Evolutionary conservation across 805 yeast genomes (phyloP).

Genomic region (Maudiozyma saulgeensis): DNA sequence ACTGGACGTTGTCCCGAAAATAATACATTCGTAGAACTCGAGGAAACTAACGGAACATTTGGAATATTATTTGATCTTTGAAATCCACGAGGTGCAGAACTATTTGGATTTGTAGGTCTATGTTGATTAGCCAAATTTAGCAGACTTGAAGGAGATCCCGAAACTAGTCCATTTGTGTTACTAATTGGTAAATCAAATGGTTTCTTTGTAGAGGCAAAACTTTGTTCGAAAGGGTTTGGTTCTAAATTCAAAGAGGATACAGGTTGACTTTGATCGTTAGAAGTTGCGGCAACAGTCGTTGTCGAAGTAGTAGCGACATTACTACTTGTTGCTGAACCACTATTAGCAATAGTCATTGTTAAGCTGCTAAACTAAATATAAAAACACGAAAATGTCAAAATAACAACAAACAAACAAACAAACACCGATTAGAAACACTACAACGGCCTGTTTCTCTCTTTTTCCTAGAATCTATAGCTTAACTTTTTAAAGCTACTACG

Average conservation of each 20-base stretch:
- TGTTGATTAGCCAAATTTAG: not conserved
- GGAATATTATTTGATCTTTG: not conserved
- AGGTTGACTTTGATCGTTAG: not conserved
- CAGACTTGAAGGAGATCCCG: not conserved
- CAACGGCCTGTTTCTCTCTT: no score
- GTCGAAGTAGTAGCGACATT: not conserved
- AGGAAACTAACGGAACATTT: not conserved
- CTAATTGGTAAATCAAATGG: not conserved
- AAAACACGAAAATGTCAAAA: no score
- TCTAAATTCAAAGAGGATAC: constrained; percentile 59
- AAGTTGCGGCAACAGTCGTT: not conserved
- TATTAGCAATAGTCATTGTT: not conserved
- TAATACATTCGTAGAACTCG: not conserved
- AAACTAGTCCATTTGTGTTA: not conserved
- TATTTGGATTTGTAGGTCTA: not conserved
- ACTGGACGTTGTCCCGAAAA: constrained; percentile 10
- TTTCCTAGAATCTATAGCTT: no score
- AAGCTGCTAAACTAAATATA: no score
- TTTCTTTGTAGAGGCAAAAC: constrained; percentile 58
- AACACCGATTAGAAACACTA: no score
- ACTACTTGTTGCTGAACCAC: not conserved
- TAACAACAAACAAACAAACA: no score
- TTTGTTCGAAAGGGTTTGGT: constrained; percentile 91
- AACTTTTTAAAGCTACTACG: no score
- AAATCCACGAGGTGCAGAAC: not conserved